Evolutionary conservation across 805 yeast species (phyloP), one percentile per base, ranked within the genome.

Genomic region (Nakazawaea holstii): DNA sequence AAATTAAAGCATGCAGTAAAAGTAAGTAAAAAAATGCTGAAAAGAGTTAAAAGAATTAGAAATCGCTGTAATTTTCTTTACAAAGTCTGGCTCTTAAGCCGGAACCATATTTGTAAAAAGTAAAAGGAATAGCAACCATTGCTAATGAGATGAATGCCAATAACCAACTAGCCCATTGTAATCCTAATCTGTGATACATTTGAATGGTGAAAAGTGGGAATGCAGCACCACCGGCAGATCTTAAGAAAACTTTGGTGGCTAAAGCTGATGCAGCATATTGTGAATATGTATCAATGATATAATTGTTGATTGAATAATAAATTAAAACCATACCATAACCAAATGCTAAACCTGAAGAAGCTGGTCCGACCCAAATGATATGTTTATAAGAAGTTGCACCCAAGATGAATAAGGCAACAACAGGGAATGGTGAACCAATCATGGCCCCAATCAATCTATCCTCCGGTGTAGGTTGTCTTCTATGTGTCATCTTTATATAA

Each of bases 211-310:
- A 85, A 55, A 86, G 69, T 51, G 92, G 91, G 76, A 86, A 84
- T 0, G 90, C 92, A 27, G 90, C 92, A 70, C 94, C 95, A 58
- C 90, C 91, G 17, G 89, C 85, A 56, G 84, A 76, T 72, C 95
- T 77, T 56, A 86, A 69, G 58, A 86, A 85, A 29, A 85, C 92
- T 61, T 86, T 86, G 4, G 92, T 84, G 13, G 92, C 92, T 55
- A 86, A 71, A 0, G 94, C 94, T 50, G 83, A 74, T 8, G 94
- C 89, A 5, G 92, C 91, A 59, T 75, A 84, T 59, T 84, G 80
- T 45, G 88, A 84, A 66, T 90, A 89, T 35, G 95, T 85, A 66
- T 90, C 97, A 61, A 90, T 87, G 65, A 90, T 91, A 60, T 91
- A 88, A 67, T 86, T 86, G 68, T 86, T 77, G 51, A 77, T 62